These are phyloP conservation scores for Fusarium multiceps DNA, from an alignment of 2,329 filamentous ascomycete genomes.

Conservation along the genomic window DNA sequence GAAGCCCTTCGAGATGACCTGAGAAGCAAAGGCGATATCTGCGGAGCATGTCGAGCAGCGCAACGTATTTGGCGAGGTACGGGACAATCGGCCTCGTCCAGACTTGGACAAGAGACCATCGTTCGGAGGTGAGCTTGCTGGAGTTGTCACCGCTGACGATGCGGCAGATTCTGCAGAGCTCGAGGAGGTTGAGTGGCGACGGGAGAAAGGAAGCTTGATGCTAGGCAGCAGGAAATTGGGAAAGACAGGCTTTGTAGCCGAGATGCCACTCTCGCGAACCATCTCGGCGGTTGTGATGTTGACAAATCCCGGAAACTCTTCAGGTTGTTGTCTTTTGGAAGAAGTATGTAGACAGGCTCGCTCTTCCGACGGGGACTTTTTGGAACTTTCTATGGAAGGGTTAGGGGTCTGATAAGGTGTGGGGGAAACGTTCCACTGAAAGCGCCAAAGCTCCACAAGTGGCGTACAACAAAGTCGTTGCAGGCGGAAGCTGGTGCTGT, in stretches of 20 bases:
- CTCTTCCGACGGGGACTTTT: slow-evolving; percentile 12
- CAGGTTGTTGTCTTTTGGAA: slow-evolving; percentile 4
- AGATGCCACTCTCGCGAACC: slow-evolving; percentile 54
- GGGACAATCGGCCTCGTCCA: slow-evolving; percentile 50
- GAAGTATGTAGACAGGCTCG: slow-evolving; percentile 1
- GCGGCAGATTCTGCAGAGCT: slow-evolving; percentile 45
- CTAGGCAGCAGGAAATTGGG: slow-evolving; percentile 64
- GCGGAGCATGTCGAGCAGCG: slow-evolving; percentile 68
- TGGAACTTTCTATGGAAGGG: slow-evolving; percentile 29
- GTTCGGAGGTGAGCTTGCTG: slow-evolving; percentile 45
- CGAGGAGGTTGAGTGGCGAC: slow-evolving; percentile 55
- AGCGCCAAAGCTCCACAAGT: slow-evolving; percentile 28
- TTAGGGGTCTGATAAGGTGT: slow-evolving; percentile 30
- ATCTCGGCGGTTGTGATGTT: slow-evolving; percentile 34
- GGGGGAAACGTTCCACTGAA: slow-evolving; percentile 20
- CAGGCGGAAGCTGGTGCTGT: not conserved
- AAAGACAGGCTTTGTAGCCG: slow-evolving; percentile 59
- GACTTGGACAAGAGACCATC: slow-evolving; percentile 27
- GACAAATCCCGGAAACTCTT: slow-evolving; percentile 6
- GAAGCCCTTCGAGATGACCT: slow-evolving; percentile 74
- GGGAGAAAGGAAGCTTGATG: slow-evolving; percentile 61
- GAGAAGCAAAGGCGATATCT: slow-evolving; percentile 69
- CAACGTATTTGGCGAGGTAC: slow-evolving; percentile 64
- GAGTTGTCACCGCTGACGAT: slow-evolving; percentile 47
- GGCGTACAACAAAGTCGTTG: slow-evolving; percentile 22